These are phyloP conservation scores for Brettanomyces sp. DNA, from an alignment of 805 yeast genomes.

Conservation along the genomic window DNA sequence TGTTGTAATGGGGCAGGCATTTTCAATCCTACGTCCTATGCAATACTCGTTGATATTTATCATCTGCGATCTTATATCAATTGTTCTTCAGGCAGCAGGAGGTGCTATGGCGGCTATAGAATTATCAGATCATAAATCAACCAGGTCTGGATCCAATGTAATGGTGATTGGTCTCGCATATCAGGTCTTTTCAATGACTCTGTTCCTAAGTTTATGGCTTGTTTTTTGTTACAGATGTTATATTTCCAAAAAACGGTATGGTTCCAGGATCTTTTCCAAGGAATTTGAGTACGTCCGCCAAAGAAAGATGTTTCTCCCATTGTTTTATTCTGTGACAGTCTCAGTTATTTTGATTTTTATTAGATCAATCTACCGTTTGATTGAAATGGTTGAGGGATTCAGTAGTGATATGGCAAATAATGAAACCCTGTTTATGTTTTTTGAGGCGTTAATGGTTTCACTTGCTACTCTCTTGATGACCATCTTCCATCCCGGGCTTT, in stretches of 20 bases:
- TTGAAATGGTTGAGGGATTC: slow-evolving; percentile 71
- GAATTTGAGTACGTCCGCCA: slow-evolving; percentile 27
- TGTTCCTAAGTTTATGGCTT: slow-evolving; percentile 44
- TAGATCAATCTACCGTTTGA: slow-evolving; percentile 65
- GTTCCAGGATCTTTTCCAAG: slow-evolving; percentile 28
- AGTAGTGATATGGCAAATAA: slow-evolving; percentile 51
- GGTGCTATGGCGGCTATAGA: slow-evolving; percentile 62
- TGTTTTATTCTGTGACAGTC: slow-evolving; percentile 35
- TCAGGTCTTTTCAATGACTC: slow-evolving; percentile 62
- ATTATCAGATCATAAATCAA: slow-evolving; percentile 20
- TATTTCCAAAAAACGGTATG: slow-evolving; percentile 13
- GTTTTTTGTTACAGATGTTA: slow-evolving; percentile 36
- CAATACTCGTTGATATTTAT: slow-evolving; percentile 58
- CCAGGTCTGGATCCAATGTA: slow-evolving; percentile 45
- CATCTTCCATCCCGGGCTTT: slow-evolving; percentile 55
- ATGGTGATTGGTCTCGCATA: slow-evolving; percentile 74
- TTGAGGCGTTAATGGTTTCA: slow-evolving; percentile 57
- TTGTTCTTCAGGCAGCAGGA: slow-evolving; percentile 64
- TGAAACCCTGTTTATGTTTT: slow-evolving; percentile 47
- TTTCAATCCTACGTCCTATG: slow-evolving; percentile 46
- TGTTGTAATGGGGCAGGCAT: slow-evolving; percentile 49
- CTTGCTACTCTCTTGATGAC: slow-evolving; percentile 39
- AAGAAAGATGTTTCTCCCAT: slow-evolving; percentile 28
- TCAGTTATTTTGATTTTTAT: slow-evolving; percentile 47
- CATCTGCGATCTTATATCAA: slow-evolving; percentile 52